Evolutionary conservation across 2,329 filamentous ascomycete genomes (phyloP).

Genomic region (Fusarium stilboides): DNA sequence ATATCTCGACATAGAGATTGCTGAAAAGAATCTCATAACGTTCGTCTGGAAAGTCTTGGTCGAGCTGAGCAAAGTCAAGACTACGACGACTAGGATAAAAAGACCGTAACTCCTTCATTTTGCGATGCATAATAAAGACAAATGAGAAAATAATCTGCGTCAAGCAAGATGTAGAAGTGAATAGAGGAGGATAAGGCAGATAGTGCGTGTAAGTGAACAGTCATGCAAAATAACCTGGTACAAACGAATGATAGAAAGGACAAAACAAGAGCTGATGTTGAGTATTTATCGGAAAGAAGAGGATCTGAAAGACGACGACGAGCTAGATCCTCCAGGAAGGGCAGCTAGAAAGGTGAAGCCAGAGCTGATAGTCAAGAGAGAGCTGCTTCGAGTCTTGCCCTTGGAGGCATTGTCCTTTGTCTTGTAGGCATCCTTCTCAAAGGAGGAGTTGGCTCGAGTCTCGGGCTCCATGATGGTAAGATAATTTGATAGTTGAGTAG

Average conservation of each 20-base stretch:
- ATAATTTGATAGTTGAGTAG: constrained; percentile 8
- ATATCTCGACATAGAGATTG: constrained; percentile 46
- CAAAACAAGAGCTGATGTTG: constrained; percentile 7
- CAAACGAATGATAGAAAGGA: constrained; percentile 41
- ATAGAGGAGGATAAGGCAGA: background rate
- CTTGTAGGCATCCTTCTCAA: constrained; percentile 48
- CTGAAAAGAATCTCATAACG: constrained; percentile 45
- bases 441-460: constrained; percentile 44
- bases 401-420: constrained; percentile 46
- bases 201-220: constrained; percentile 8
- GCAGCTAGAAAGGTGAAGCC: constrained; percentile 51
- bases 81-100: constrained; percentile 36
- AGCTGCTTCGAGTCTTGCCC: constrained; percentile 46
- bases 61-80: constrained; percentile 33
- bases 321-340: constrained; percentile 43
- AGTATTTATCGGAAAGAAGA: constrained; percentile 48
- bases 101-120: constrained; percentile 36
- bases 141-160: background rate
- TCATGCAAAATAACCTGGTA: constrained; percentile 15
- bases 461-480: constrained; percentile 44
- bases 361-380: constrained; percentile 49
- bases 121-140: constrained; percentile 9
- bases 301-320: constrained; percentile 45
- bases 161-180: background rate
- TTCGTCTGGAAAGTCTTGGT: constrained; percentile 37